phyloP scores from a whole-genome alignment of 164 flowering plant genomes.

The Aristolochia contorta region DNA sequence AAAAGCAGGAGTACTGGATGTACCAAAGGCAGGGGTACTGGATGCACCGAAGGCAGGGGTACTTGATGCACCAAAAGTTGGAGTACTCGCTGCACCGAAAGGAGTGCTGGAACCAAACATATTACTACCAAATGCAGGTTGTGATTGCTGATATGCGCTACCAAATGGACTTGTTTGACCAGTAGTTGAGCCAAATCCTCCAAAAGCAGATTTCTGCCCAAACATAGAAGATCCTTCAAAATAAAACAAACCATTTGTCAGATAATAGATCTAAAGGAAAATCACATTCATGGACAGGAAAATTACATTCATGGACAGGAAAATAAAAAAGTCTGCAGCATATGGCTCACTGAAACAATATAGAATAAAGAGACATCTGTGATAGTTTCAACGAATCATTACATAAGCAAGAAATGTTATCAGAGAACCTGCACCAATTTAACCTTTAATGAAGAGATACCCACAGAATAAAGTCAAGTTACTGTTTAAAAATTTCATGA shows the following conservation, averaged over 20 bases:
- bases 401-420: no score
- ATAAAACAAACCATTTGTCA: slow-evolving; percentile 1
- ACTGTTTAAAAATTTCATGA: no score
- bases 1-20: slow-evolving; percentile 44
- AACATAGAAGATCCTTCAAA: slow-evolving; percentile 55
- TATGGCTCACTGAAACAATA: no score
- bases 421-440: no score
- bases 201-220: slow-evolving; percentile 84
- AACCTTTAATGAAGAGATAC: no score
- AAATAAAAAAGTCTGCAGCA: no score
- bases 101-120: slow-evolving; percentile 60
- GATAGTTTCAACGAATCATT: no score
- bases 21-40: slow-evolving; percentile 57
- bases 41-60: slow-evolving; percentile 54
- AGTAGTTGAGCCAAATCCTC: slow-evolving; percentile 74
- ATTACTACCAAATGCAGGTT: slow-evolving; percentile 73
- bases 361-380: no score
- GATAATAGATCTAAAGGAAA: neutral
- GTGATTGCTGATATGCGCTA: slow-evolving; percentile 69
- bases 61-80: slow-evolving; percentile 49
- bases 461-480: no score
- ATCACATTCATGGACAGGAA: no score
- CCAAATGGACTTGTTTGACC: slow-evolving; percentile 86
- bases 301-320: no score
- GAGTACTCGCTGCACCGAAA: slow-evolving; percentile 51